phyloP scores from a whole-genome alignment of 176 grass and related monocot genomes.

The Lolium rigidum region DNA sequence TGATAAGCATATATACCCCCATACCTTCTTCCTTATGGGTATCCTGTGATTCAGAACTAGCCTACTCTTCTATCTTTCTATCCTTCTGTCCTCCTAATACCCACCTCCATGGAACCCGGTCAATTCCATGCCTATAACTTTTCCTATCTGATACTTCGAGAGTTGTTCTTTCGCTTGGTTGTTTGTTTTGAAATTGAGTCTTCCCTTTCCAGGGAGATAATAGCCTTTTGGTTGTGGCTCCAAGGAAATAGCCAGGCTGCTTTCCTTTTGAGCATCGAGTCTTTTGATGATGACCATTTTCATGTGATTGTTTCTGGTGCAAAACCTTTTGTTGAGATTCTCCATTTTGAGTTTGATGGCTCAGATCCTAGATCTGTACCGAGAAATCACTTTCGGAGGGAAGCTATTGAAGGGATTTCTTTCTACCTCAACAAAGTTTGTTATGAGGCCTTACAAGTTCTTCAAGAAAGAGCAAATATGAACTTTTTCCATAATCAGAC shows the following conservation, averaged over 20 bases:
- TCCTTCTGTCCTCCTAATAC: neutral
- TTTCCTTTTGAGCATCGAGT: conserved; percentile 10
- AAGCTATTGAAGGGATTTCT: conserved; percentile 24
- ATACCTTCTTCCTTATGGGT: neutral
- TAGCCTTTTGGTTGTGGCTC: conserved; percentile 74
- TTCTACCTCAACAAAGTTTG: conserved; percentile 49
- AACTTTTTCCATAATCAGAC: neutral
- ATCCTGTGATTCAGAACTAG: neutral
- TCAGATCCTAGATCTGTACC: conserved; percentile 4
- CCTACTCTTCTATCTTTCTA: neutral
- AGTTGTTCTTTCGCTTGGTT: conserved; percentile 54
- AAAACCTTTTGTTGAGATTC: conserved; percentile 7
- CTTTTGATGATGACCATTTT: neutral
- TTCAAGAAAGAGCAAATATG: neutral
- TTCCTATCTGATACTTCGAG: conserved; percentile 4
- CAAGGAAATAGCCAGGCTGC: conserved; percentile 34
- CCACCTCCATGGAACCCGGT: conserved; percentile 28
- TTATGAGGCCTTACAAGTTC: conserved; percentile 6
- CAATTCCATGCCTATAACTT: neutral
- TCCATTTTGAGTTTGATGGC: neutral
- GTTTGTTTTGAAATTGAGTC: conserved; percentile 51
- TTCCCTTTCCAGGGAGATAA: conserved; percentile 52
- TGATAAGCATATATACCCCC: neutral
- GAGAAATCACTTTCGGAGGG: neutral
- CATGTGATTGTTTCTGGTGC: neutral